Percentiles rank a stretch among this genome's conserved stretches.
Conservation (phyloP, 352 stramenopile species). For the Phytophthora syringae region DNA sequence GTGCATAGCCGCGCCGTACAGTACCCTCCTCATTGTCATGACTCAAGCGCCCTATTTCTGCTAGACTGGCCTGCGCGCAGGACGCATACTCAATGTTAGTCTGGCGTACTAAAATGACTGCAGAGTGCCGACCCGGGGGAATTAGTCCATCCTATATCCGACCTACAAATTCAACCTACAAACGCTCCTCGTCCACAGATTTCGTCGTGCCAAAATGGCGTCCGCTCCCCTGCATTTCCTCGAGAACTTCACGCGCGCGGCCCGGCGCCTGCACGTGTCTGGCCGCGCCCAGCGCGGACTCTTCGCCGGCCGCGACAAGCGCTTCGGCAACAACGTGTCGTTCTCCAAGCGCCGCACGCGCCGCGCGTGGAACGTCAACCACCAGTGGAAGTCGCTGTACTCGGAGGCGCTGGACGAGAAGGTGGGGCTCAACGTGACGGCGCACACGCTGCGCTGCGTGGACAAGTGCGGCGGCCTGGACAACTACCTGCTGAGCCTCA, state of each 20-base stretch:
- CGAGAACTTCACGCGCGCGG: constrained; percentile 62
- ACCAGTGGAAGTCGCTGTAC: constrained; percentile 90
- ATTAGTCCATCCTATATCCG: too few species aligned
- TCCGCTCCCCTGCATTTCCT: constrained; percentile 63
- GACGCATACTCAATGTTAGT: too few species aligned
- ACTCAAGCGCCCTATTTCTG: too few species aligned
- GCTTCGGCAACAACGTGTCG: constrained; percentile 95
- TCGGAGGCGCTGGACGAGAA: constrained; percentile 94
- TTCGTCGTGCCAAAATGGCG: constrained; percentile 38
- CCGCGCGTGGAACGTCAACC: constrained; percentile 94
- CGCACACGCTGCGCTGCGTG: constrained; percentile 92
- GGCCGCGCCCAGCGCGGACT: constrained; percentile 85
- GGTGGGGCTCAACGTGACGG: constrained; percentile 93
- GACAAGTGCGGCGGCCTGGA: constrained; percentile 95
- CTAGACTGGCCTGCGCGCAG: too few species aligned
- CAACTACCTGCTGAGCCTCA: constrained; percentile 94
- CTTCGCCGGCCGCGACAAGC: constrained; percentile 94
- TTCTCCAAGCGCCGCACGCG: constrained; percentile 94
- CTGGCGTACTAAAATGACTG: too few species aligned
- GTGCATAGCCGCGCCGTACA: too few species aligned
- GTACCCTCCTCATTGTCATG: too few species aligned
- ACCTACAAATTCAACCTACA: too few species aligned
- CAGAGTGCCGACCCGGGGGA: too few species aligned
- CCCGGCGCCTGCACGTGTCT: constrained; percentile 76
- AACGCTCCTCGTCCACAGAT: too few species aligned